Conservation (phyloP, 164 flowering plant species). For the Litsea cubeba region DNA sequence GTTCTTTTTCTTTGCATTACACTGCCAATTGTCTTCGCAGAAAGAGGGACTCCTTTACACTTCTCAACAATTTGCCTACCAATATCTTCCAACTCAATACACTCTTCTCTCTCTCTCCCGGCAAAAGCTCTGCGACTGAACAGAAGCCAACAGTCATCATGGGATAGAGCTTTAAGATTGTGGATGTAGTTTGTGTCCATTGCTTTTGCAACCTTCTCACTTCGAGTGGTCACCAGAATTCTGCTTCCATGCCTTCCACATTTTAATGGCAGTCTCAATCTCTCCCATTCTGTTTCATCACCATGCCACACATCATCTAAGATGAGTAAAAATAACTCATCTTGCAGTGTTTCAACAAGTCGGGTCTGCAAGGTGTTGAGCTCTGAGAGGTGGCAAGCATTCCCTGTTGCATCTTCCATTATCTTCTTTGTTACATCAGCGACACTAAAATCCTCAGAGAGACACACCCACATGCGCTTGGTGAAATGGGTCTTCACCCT, state of each 20-base stretch:
- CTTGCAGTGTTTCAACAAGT: neutral
- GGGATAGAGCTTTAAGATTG: neutral
- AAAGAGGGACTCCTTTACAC: slow-evolving; percentile 15
- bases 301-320: neutral
- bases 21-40: slow-evolving; percentile 4
- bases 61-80: slow-evolving; percentile 3
- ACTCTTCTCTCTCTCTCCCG: neutral
- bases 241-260: neutral
- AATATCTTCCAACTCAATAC: neutral
- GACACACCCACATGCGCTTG: neutral
- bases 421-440: neutral
- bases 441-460: slow-evolving; percentile 5
- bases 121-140: neutral
- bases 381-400: neutral
- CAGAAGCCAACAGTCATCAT: neutral
- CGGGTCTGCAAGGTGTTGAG: neutral
- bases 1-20: neutral
- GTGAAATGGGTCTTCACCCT: neutral
- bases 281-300: neutral
- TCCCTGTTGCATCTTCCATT: neutral
- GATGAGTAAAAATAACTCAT: neutral
- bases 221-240: neutral
- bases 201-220: neutral
- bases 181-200: neutral
- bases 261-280: neutral